Conservation (phyloP, 208 protist species). For the Trypanosoma cruzi region DNA sequence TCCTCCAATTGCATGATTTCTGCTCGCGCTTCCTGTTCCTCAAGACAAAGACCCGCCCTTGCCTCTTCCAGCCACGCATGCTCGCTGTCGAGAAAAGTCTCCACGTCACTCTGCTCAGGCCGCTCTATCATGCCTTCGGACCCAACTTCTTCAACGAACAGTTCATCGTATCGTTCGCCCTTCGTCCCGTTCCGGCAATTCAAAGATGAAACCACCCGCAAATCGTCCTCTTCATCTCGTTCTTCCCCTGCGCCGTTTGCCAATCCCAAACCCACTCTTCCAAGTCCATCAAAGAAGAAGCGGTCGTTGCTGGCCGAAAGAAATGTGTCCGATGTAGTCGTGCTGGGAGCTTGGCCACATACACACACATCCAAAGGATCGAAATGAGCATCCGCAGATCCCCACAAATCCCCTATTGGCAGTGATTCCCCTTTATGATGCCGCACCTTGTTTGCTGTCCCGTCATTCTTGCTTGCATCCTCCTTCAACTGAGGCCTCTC, state of each 20-base stretch:
- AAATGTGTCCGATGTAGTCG: background rate
- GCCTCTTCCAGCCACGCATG: background rate
- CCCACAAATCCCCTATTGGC: background rate
- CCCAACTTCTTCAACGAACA: background rate
- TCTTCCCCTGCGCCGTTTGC: background rate
- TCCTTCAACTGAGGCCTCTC: background rate
- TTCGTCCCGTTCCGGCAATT: background rate
- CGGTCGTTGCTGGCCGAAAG: background rate
- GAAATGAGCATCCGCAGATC: background rate
- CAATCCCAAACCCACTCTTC: background rate
- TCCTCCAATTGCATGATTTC: slow-evolving; percentile 3
- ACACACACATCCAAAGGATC: background rate
- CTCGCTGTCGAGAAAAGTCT: background rate
- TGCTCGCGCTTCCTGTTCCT: background rate
- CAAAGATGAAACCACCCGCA: background rate
- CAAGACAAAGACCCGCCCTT: background rate
- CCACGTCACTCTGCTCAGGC: background rate
- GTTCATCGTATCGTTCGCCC: background rate
- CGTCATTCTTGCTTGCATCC: no score
- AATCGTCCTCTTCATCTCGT: background rate
- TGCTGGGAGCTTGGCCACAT: background rate
- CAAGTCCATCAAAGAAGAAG: background rate
- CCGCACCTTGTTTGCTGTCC: background rate
- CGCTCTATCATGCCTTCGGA: background rate
- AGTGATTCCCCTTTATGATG: background rate